Percentiles rank a stretch among this genome's conserved stretches.
These are phyloP conservation scores for Penicillium nucicola DNA, from an alignment of 495 filamentous ascomycete genomes.

Conservation along the genomic window DNA sequence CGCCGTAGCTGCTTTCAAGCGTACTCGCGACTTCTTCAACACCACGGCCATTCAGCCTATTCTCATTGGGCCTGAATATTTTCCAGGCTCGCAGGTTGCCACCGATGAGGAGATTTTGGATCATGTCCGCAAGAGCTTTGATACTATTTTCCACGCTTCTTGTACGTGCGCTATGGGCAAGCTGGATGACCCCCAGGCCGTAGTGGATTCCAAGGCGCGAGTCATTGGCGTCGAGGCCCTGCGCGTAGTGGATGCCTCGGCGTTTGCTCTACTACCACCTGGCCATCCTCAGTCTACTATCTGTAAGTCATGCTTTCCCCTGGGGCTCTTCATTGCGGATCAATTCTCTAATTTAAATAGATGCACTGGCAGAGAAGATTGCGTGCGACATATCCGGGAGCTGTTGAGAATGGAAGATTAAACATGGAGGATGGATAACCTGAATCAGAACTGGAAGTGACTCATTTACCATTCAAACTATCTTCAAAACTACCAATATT, in stretches of 20 bases:
- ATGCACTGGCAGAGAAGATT: conserved; percentile 52
- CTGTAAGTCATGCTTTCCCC: conserved; percentile 13
- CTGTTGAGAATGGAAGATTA: too few relatives aligned
- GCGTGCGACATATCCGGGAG: conserved; percentile 24
- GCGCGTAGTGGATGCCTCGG: conserved; percentile 50
- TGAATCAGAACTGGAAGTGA: too few relatives aligned
- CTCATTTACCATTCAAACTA: too few relatives aligned
- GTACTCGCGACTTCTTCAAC: conserved; percentile 24
- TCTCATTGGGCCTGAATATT: neutral
- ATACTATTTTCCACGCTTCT: conserved; percentile 45
- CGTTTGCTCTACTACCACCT: conserved; percentile 49
- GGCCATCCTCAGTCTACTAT: conserved; percentile 43
- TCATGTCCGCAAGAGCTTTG: conserved; percentile 29
- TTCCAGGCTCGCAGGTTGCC: neutral
- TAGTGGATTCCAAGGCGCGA: conserved; percentile 37
- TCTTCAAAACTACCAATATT: too few relatives aligned
- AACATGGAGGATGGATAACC: too few relatives aligned
- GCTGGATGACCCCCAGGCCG: conserved; percentile 31
- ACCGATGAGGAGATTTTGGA: conserved; percentile 40
- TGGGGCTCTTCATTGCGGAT: neutral
- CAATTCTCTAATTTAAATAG: neutral
- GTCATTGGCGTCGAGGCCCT: conserved; percentile 29
- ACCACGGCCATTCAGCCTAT: conserved; percentile 3
- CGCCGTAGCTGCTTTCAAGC: conserved; percentile 39
- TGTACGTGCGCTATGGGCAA: conserved; percentile 45